Conservation (phyloP, 495 filamentous ascomycete genomes). For the Collariella sp. region DNA sequence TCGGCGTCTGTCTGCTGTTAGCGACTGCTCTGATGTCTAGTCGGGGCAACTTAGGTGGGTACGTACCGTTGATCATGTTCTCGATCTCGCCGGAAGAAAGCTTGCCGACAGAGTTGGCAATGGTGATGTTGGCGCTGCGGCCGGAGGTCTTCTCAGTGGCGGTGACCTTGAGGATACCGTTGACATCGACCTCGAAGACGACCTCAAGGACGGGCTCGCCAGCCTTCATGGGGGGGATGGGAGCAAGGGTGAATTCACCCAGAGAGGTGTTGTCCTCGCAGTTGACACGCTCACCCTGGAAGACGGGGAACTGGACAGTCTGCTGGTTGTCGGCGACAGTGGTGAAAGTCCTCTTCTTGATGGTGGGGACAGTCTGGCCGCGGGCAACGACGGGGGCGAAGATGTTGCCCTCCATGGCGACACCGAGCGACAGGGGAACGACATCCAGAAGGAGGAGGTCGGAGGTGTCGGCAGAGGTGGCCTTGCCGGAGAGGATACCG, state of each 20-base stretch:
- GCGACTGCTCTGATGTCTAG: slow-evolving; percentile 12
- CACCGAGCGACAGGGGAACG: slow-evolving; percentile 94
- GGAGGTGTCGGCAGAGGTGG: slow-evolving; percentile 86
- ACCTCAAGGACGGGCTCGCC: slow-evolving; percentile 96
- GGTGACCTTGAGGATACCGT: slow-evolving; percentile 99
- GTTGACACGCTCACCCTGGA: slow-evolving; percentile 98
- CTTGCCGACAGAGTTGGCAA: slow-evolving; percentile 99
- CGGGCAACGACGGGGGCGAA: slow-evolving; percentile 93
- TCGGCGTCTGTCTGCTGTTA: slow-evolving; percentile 59
- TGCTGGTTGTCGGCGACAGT: slow-evolving; percentile 95
- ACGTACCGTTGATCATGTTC: slow-evolving; percentile 84
- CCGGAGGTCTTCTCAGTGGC: slow-evolving; percentile 98
- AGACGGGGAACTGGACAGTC: slow-evolving; percentile 96
- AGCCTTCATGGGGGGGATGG: slow-evolving; percentile 96
- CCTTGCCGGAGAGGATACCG: slow-evolving; percentile 95
- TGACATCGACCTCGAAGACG: slow-evolving; percentile 99
- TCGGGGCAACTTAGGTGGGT: neutral
- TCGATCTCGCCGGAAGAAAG: slow-evolving; percentile 92
- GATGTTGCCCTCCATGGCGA: slow-evolving; percentile 99
- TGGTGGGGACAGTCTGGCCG: slow-evolving; percentile 81
- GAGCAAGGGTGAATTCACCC: slow-evolving; percentile 96
- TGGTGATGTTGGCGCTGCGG: slow-evolving; percentile 97
- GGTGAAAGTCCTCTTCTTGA: slow-evolving; percentile 96
- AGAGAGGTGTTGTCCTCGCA: slow-evolving; percentile 99
- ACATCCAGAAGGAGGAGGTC: slow-evolving; percentile 96